A percentile compares a stretch with the other conserved stretches of the same genome.
Conservation (phyloP, 2,329 filamentous ascomycete species). For the Phialemonium atrogriseum region DNA sequence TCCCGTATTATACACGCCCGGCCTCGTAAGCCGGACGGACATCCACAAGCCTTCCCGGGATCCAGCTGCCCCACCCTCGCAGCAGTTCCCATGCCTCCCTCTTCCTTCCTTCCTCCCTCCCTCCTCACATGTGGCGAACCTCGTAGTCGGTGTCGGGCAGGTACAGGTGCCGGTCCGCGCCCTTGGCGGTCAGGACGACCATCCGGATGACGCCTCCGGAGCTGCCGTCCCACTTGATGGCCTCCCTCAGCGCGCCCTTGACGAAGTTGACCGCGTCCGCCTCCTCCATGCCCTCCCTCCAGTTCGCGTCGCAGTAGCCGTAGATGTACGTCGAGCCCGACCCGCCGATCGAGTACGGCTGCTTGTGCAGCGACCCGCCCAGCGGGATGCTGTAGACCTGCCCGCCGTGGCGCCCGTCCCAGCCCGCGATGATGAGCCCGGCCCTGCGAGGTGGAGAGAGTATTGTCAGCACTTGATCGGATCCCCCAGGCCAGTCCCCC, state of each 20-base stretch:
- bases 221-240: slow-evolving; percentile 99
- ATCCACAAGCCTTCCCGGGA: no score
- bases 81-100: no score
- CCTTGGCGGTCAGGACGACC: slow-evolving; percentile 87
- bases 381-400: slow-evolving; percentile 97
- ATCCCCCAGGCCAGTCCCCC: neutral
- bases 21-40: no score
- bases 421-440: slow-evolving; percentile 97
- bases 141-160: slow-evolving; percentile 86
- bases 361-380: slow-evolving; percentile 95
- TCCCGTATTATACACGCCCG: no score
- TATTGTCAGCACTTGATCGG: slow-evolving; percentile 4
- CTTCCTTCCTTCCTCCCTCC: no score
- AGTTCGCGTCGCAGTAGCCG: slow-evolving; percentile 95
- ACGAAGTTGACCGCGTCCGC: slow-evolving; percentile 86
- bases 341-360: slow-evolving; percentile 88
- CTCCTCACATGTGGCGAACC: slow-evolving; percentile 53
- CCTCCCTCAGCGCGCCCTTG: slow-evolving; percentile 82
- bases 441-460: slow-evolving; percentile 56
- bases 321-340: slow-evolving; percentile 99
- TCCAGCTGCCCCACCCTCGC: no score
- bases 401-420: slow-evolving; percentile 88
- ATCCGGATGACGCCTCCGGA: slow-evolving; percentile 97
- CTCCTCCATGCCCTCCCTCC: slow-evolving; percentile 92
- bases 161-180: slow-evolving; percentile 89